Conservation (phyloP, 176 grass and related monocot genomes). For the Tillandsia leiboldiana region DNA sequence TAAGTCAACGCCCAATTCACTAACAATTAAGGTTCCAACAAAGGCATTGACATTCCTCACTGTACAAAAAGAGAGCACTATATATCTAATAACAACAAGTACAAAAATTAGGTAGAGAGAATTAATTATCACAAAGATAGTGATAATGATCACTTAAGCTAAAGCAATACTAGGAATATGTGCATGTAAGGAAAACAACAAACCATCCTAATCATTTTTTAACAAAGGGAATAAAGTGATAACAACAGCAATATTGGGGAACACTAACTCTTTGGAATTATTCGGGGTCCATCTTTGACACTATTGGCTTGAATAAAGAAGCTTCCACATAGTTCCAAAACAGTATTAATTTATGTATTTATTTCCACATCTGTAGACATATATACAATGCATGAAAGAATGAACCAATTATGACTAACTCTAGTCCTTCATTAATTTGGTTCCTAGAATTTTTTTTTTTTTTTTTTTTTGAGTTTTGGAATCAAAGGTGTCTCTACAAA, state of each 20-base stretch:
- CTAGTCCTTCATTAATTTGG: too few relatives aligned
- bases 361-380: too few relatives aligned
- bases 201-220: conserved; percentile 29
- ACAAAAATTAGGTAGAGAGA: conserved; percentile 13
- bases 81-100: not conserved
- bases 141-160: conserved; percentile 7
- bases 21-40: conserved; percentile 4
- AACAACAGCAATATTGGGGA: not conserved
- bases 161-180: conserved; percentile 83
- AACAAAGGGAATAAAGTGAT: conserved; percentile 46
- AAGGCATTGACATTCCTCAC: conserved; percentile 28
- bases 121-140: conserved; percentile 12
- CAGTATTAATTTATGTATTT: too few relatives aligned
- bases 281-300: not conserved
- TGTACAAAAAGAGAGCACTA: not conserved
- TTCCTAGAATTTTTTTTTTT: too few relatives aligned
- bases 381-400: too few relatives aligned
- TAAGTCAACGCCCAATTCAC: not conserved
- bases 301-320: not conserved
- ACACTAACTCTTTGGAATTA: not conserved
- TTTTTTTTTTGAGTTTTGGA: too few relatives aligned
- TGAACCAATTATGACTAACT: too few relatives aligned
- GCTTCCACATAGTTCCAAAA: not conserved
- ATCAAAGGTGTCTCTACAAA: too few relatives aligned
- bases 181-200: conserved; percentile 41